Conservation (phyloP, 2,329 filamentous ascomycete species). For the Endothia cerciana region DNA sequence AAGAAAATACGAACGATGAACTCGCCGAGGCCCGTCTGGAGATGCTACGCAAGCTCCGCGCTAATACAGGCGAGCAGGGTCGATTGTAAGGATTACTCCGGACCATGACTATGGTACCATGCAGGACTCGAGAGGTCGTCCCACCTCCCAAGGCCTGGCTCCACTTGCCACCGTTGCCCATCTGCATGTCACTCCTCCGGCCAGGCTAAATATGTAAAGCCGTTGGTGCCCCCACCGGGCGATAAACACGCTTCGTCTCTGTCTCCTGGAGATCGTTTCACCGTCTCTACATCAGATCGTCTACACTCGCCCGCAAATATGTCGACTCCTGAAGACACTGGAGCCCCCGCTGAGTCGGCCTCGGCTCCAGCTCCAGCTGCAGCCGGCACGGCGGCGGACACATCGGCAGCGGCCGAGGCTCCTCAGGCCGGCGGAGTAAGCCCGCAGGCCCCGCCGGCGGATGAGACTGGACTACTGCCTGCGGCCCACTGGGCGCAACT, state of each 20-base stretch:
- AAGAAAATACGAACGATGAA: neutral
- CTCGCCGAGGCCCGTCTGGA: neutral
- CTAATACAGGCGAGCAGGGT: neutral
- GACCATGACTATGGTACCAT: too few relatives aligned
- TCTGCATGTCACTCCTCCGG: neutral
- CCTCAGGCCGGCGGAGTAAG: neutral
- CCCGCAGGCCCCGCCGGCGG: too few relatives aligned
- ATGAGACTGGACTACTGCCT: conserved; percentile 20
- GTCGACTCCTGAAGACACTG: conserved; percentile 15
- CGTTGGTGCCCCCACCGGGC: neutral
- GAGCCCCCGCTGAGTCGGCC: neutral
- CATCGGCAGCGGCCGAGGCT: neutral
- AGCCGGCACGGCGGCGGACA: neutral
- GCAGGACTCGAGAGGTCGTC: neutral
- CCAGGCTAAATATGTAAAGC: neutral
- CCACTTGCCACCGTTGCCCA: neutral
- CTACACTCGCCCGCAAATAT: conserved; percentile 2
- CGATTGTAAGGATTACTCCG: too few relatives aligned
- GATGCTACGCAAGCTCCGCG: neutral
- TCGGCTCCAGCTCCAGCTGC: conserved; percentile 1
- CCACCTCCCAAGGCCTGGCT: neutral
- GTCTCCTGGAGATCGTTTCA: neutral
- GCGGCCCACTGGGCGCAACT: conserved; percentile 28
- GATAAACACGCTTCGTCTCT: neutral
- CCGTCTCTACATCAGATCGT: neutral